Evolutionary conservation across 805 yeast genomes (phyloP).

Genomic region (Kodamaea kakaduensis): DNA sequence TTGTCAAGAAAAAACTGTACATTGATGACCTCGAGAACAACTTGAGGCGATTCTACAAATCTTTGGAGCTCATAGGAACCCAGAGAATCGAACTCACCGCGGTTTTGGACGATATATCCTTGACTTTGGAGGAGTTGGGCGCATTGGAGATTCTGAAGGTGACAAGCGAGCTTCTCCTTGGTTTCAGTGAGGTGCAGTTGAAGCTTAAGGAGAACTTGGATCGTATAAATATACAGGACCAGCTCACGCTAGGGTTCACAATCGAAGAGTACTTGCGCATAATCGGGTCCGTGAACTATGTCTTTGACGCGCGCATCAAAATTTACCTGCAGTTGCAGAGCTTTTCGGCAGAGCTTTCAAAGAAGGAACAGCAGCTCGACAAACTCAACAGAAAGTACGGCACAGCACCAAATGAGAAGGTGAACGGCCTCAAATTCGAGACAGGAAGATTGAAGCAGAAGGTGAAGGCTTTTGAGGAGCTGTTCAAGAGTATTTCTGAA

Average conservation of each 20-base stretch:
- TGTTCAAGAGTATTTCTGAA: constrained; percentile 60
- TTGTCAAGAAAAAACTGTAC: constrained; percentile 62
- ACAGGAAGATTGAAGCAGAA: constrained; percentile 51
- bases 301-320: constrained; percentile 71
- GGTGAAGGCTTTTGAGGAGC: constrained; percentile 49
- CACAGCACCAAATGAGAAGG: constrained; percentile 55
- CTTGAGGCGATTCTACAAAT: constrained; percentile 61
- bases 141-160: constrained; percentile 70
- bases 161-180: constrained; percentile 58
- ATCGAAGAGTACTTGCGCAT: constrained; percentile 82
- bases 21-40: constrained; percentile 71
- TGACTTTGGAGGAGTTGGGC: constrained; percentile 52
- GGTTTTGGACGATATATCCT: constrained; percentile 65
- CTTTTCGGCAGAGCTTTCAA: constrained; percentile 40
- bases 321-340: constrained; percentile 40
- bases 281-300: constrained; percentile 67
- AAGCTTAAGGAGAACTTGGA: constrained; percentile 71
- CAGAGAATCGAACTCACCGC: constrained; percentile 73
- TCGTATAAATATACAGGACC: constrained; percentile 78
- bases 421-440: constrained; percentile 55
- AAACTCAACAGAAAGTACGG: constrained; percentile 43
- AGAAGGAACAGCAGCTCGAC: constrained; percentile 43
- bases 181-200: constrained; percentile 68
- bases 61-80: constrained; percentile 67
- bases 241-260: constrained; percentile 79